These are phyloP conservation scores for Russula griseocarnosa DNA, from an alignment of 768 basidiomycete genomes.

Conservation along the genomic window DNA sequence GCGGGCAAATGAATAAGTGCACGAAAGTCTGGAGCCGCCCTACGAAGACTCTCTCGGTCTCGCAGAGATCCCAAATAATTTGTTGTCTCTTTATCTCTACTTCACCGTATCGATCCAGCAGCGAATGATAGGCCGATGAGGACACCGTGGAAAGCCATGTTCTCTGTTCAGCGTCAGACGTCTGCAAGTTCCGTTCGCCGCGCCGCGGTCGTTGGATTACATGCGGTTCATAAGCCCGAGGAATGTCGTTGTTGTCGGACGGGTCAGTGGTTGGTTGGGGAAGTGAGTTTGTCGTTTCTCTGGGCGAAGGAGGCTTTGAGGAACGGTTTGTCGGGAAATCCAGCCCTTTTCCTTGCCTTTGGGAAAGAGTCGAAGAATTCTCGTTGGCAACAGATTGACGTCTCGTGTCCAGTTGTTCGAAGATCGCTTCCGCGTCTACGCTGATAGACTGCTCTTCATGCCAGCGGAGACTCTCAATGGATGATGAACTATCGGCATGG, in stretches of 20 bases:
- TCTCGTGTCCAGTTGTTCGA: slow-evolving; percentile 18
- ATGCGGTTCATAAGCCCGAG: neutral
- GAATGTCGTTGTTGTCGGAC: neutral
- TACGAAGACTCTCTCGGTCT: slow-evolving; percentile 68
- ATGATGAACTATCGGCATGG: slow-evolving; percentile 19
- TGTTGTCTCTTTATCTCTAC: slow-evolving; percentile 61
- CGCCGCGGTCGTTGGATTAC: slow-evolving; percentile 2
- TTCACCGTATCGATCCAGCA: slow-evolving; percentile 42
- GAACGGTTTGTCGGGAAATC: neutral
- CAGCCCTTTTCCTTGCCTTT: slow-evolving; percentile 5
- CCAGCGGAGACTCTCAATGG: slow-evolving; percentile 27
- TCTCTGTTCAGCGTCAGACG: slow-evolving; percentile 19
- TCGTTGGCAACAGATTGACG: neutral
- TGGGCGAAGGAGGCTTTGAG: neutral
- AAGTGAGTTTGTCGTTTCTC: neutral
- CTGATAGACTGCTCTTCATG: slow-evolving; percentile 18
- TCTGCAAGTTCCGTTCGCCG: slow-evolving; percentile 5
- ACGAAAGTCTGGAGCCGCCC: slow-evolving; percentile 61
- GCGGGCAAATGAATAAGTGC: slow-evolving; percentile 69
- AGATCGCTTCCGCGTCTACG: slow-evolving; percentile 21
- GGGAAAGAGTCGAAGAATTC: neutral
- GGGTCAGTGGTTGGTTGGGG: neutral
- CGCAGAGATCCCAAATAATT: slow-evolving; percentile 61
- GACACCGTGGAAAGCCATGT: slow-evolving; percentile 29
- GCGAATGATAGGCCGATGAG: slow-evolving; percentile 35